phyloP scores from a whole-genome alignment of 2,329 filamentous ascomycete species.

The Waltergamsia citrina region DNA sequence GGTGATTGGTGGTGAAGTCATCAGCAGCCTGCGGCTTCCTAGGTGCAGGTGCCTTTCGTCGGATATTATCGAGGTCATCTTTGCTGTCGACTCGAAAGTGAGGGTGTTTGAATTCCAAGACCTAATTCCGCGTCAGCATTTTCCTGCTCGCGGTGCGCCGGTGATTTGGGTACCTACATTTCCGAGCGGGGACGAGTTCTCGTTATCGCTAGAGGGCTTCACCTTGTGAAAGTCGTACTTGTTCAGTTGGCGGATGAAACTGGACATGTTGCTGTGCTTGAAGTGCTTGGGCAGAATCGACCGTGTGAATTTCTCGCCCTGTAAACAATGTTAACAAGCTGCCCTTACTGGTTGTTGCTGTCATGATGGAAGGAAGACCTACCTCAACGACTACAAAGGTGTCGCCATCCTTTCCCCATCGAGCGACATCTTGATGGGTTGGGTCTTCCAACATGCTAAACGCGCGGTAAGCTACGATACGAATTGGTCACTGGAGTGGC shows the following conservation, averaged over 20 bases:
- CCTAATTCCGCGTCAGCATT: background rate
- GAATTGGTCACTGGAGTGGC: conserved; percentile 5
- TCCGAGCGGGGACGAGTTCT: conserved; percentile 20
- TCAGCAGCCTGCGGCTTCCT: conserved; percentile 60
- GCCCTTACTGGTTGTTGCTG: no score
- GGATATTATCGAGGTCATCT: conserved; percentile 92
- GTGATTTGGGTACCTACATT: conserved; percentile 17
- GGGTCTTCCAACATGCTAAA: conserved; percentile 91
- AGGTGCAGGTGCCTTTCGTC: conserved; percentile 86
- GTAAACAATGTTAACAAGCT: conserved; percentile 4
- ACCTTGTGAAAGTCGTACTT: conserved; percentile 99
- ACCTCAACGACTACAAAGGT: conserved; percentile 98
- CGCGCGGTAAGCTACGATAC: no score
- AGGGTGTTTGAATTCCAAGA: conserved; percentile 85
- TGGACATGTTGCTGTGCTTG: conserved; percentile 98
- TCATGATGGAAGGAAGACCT: no score
- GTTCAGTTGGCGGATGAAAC: conserved; percentile 90
- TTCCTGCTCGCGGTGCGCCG: background rate
- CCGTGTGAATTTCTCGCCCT: conserved; percentile 99
- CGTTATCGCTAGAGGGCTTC: conserved; percentile 34
- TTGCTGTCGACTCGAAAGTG: conserved; percentile 95
- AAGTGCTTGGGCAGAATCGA: conserved; percentile 96
- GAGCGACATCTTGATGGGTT: conserved; percentile 81
- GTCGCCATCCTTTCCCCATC: conserved; percentile 91
- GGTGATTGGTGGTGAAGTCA: conserved; percentile 74